Percentiles rank a stretch among this genome's conserved stretches.
These are phyloP conservation scores for Tirmania nivea DNA, from an alignment of 495 filamentous ascomycete genomes.

Conservation along the genomic window DNA sequence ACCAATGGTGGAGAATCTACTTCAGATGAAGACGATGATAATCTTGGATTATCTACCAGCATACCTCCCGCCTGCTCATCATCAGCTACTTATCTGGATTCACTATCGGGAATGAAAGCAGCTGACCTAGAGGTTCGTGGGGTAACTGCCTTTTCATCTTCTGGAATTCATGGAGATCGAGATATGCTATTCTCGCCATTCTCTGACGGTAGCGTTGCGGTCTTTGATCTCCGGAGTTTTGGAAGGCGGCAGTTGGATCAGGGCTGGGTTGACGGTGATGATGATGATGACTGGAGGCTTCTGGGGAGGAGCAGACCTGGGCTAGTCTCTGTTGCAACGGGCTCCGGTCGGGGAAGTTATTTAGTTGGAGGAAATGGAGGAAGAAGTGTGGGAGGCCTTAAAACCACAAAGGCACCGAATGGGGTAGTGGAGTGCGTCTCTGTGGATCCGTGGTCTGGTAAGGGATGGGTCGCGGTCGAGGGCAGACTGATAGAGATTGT, in stretches of 20 bases:
- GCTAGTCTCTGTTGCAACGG: conserved; percentile 6
- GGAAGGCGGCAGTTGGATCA: neutral
- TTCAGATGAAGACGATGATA: conserved; percentile 6
- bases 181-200: conserved; percentile 15
- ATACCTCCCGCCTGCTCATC: too few relatives aligned
- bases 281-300: conserved; percentile 4
- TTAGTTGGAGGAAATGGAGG: conserved; percentile 4
- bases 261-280: neutral
- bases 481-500: conserved; percentile 14
- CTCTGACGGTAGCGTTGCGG: conserved; percentile 13
- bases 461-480: conserved; percentile 9
- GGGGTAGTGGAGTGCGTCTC: conserved; percentile 10
- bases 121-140: conserved; percentile 7
- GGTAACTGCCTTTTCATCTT: conserved; percentile 7
- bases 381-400: conserved; percentile 4
- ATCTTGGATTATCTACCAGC: too few relatives aligned
- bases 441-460: conserved; percentile 4
- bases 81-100: too few relatives aligned
- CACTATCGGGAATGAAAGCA: too few relatives aligned
- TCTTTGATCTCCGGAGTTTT: neutral
- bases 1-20: conserved; percentile 1
- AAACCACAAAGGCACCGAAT: neutral
- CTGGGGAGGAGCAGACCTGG: conserved; percentile 5
- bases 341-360: conserved; percentile 4
- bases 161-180: neutral